A percentile compares a stretch with the other conserved stretches of the same genome.
phyloP scores from a whole-genome alignment of 345 rosid genomes.

The Hirschfeldia incana region DNA sequence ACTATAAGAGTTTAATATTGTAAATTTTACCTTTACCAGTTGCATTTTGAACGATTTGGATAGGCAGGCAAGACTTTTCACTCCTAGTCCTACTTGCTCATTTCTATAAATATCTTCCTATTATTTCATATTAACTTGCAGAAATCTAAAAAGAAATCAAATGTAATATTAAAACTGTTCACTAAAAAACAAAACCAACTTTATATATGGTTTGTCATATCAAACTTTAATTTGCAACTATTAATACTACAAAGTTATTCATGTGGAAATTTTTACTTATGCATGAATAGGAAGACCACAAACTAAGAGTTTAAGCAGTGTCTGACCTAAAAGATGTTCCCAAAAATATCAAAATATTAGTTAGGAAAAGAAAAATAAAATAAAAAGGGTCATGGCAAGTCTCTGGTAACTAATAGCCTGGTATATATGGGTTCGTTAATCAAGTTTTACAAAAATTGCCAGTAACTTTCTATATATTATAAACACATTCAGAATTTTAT shows the following conservation, averaged over 20 bases:
- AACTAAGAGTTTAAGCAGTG: neutral
- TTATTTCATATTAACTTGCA: neutral
- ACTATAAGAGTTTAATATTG: neutral
- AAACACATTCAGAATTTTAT: neutral
- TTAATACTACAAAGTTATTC: neutral
- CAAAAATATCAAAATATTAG: no score
- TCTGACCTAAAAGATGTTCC: neutral
- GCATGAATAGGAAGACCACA: neutral
- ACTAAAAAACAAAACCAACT: neutral
- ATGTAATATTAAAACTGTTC: neutral
- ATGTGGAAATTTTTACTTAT: neutral
- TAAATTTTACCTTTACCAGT: neutral
- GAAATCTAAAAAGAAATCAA: neutral
- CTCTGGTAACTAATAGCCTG: neutral
- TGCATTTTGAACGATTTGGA: conserved; percentile 10
- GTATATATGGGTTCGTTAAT: neutral
- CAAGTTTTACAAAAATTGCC: neutral
- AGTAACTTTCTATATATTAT: neutral
- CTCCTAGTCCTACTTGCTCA: neutral
- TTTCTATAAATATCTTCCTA: neutral
- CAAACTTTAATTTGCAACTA: neutral
- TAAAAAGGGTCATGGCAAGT: neutral
- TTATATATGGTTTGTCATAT: neutral
- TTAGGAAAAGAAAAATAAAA: neutral
- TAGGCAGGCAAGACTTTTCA: conserved; percentile 6